A percentile compares a stretch with the other conserved stretches of the same genome.
These are phyloP conservation scores for Chrysosporium keratinophilum DNA, from an alignment of 2,329 filamentous ascomycete species.

Conservation along the genomic window DNA sequence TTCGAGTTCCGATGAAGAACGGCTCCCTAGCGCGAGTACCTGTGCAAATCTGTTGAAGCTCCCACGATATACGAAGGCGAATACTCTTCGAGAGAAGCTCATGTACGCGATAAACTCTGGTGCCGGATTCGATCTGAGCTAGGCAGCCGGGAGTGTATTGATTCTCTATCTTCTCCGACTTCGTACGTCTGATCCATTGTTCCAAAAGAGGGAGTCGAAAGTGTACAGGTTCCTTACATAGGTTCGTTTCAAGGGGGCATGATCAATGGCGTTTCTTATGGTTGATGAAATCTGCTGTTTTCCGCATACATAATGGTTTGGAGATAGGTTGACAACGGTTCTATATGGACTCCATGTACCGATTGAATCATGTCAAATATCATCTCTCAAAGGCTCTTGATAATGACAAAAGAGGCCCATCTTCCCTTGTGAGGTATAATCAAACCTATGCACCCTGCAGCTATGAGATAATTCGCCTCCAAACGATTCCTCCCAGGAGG, in stretches of 20 bases:
- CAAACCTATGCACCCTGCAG: too few species aligned
- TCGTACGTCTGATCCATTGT: neutral
- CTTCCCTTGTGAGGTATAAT: too few species aligned
- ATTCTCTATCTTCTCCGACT: neutral
- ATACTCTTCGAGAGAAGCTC: conserved; percentile 63
- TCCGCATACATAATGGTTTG: neutral
- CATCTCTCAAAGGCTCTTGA: too few species aligned
- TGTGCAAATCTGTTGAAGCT: conserved; percentile 93
- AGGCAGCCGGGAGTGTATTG: neutral
- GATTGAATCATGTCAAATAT: too few species aligned
- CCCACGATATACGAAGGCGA: conserved; percentile 62
- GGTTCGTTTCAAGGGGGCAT: neutral
- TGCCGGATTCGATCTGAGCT: conserved; percentile 72
- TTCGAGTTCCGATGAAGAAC: conserved; percentile 60
- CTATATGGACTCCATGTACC: too few species aligned
- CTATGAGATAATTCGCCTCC: too few species aligned
- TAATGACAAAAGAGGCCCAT: too few species aligned
- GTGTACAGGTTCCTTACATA: neutral
- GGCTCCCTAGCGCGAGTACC: conserved; percentile 86
- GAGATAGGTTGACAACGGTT: neutral
- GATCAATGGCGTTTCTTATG: neutral
- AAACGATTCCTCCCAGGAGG: too few species aligned
- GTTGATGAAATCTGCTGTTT: neutral
- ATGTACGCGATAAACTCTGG: conserved; percentile 82
- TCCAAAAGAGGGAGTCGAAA: neutral